Evolutionary conservation across 208 protist species (phyloP), one percentile per base, ranked within the genome.

Genomic region (Leptomonas seymouri): DNA sequence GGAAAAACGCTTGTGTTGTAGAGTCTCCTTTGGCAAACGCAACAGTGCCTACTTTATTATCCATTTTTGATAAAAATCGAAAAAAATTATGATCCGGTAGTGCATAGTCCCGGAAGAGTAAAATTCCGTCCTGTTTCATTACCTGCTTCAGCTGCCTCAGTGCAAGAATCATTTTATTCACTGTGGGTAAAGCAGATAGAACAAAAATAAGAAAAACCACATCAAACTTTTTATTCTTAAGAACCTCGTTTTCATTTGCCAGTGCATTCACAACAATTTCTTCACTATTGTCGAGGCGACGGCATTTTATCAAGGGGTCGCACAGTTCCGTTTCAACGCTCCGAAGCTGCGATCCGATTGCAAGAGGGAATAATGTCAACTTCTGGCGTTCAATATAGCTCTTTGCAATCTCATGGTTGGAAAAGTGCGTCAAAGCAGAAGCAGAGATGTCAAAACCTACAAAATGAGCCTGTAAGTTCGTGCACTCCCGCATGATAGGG

Each of bases 61-160:
- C 62, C 11, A 54, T 55, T 61, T 94, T 88, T 1, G 66, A 44
- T 25, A 80, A 48, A 75, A 94, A 96, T 14, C 91, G 86, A 41
- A 92, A 90, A 31, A 93, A 87, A 66, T 88, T 93, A 60, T 96
- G 82, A 59, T 96, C 91, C 0, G 80, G 78, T 23, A 92, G 59
- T 8, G 84, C 89, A 56, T 94, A 94, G 31, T 96, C 91, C 21
- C 91, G 62, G 64, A 96, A 91, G 20, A 90, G 44, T 5, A 94
- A 56, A 15, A 89, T 25, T 31, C 87, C 85, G 25, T 69, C 75
- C 12, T 71, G 76, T 34, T 81, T 84, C 49, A 96, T 27, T 21
- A 85, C 61, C 5, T 41, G 41, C 28, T 30, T 60, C 41, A 94
- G 59, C 31, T 87, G 56, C 23, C 65, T 67, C 23, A 96, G 23